Evolutionary conservation across 805 yeast species (phyloP).

Genomic region (Wickerhamia fluorescens): DNA sequence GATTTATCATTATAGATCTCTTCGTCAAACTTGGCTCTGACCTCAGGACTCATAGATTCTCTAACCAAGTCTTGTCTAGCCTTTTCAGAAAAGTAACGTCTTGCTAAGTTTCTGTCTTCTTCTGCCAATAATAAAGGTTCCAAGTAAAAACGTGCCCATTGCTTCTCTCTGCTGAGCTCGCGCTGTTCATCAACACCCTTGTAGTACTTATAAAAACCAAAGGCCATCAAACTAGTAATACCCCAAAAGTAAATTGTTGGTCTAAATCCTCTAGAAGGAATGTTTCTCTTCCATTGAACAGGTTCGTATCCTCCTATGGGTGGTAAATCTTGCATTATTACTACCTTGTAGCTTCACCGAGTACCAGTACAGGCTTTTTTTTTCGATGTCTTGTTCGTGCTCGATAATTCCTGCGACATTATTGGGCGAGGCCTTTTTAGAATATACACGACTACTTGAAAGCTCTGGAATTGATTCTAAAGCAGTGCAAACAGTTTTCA

Average conservation of each 20-base stretch:
- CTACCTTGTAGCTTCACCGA: neutral
- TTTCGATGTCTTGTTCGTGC: no score
- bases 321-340: constrained; percentile 68
- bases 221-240: constrained; percentile 54
- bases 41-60: constrained; percentile 34
- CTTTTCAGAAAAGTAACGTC: constrained; percentile 60
- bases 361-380: neutral
- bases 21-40: constrained; percentile 34
- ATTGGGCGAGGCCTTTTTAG: no score
- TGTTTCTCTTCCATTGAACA: constrained; percentile 82
- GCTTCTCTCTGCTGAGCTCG: constrained; percentile 68
- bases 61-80: constrained; percentile 55
- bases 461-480: no score
- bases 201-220: constrained; percentile 63
- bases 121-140: constrained; percentile 76
- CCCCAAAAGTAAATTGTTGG: constrained; percentile 67
- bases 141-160: constrained; percentile 69
- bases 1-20: constrained; percentile 38
- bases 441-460: neutral
- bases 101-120: constrained; percentile 68
- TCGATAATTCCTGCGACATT: no score
- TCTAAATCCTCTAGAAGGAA: constrained; percentile 80
- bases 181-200: constrained; percentile 68
- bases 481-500: no score
- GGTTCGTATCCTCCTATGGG: constrained; percentile 83